These are phyloP conservation scores for Esteya vermicola DNA, from an alignment of 2,329 filamentous ascomycete species.

Conservation along the genomic window DNA sequence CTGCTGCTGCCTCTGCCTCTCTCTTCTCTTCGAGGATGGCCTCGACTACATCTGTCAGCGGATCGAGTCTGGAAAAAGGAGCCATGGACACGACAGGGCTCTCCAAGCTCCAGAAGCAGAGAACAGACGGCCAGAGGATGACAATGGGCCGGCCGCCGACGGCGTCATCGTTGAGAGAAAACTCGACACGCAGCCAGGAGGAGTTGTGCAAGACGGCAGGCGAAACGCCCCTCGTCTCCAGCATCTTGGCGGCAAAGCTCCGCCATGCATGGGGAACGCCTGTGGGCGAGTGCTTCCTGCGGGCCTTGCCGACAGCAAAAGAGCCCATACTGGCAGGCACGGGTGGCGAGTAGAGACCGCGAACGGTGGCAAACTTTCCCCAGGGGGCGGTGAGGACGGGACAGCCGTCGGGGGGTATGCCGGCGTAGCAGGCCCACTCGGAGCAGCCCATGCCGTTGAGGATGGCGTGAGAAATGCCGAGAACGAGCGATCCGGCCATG, in stretches of 20 bases:
- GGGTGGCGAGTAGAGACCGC: conserved; percentile 15
- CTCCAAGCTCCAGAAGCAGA: conserved; percentile 33
- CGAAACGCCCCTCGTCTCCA: conserved; percentile 35
- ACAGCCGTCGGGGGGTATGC: conserved; percentile 24
- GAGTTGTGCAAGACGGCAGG: conserved; percentile 26
- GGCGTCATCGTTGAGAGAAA: conserved; percentile 24
- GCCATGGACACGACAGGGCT: background rate
- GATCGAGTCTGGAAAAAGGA: conserved; percentile 7
- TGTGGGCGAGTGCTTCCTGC: background rate
- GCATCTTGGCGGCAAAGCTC: conserved; percentile 32
- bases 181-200: conserved; percentile 33
- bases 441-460: conserved; percentile 32
- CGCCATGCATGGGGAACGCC: conserved; percentile 10
- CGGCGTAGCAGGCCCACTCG: conserved; percentile 26
- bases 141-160: conserved; percentile 26
- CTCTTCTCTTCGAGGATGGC: conserved; percentile 6
- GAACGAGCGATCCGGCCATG: conserved; percentile 37
- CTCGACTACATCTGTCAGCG: conserved; percentile 5
- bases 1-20: conserved; percentile 6
- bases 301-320: background rate
- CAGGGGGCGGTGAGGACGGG: conserved; percentile 40
- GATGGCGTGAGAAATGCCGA: conserved; percentile 31
- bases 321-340: background rate
- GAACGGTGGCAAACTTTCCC: conserved; percentile 31
- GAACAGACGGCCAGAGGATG: conserved; percentile 38